These are phyloP conservation scores for Cordyceps farinosa DNA, from an alignment of 2,329 filamentous ascomycete species.

Conservation along the genomic window DNA sequence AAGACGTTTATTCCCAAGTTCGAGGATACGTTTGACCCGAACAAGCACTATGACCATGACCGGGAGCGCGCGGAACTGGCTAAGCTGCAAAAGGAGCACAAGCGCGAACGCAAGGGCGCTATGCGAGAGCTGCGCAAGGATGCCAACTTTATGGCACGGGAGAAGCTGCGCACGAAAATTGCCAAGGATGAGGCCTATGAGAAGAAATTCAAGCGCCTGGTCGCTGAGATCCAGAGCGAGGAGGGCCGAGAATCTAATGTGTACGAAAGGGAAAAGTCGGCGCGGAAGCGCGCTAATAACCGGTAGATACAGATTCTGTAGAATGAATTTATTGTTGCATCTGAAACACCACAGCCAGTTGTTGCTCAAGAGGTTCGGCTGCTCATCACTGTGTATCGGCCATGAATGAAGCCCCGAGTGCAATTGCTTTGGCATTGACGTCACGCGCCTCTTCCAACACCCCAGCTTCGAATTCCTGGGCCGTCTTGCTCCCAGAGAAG, in stretches of 20 bases:
- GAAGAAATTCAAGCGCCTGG: conserved; percentile 87
- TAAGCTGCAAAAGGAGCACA: conserved; percentile 86
- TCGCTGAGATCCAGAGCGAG: conserved; percentile 93
- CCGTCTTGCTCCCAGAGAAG: background rate
- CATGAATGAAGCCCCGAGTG: background rate
- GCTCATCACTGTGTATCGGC: background rate
- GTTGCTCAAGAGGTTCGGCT: background rate
- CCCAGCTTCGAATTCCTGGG: background rate
- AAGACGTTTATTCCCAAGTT: conserved; percentile 89
- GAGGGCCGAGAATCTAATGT: conserved; percentile 82
- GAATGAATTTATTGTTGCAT: background rate
- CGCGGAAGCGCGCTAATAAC: conserved; percentile 63
- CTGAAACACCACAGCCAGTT: too few relatives aligned
- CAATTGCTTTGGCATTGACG: background rate
- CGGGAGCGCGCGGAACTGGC: conserved; percentile 80
- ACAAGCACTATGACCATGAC: conserved; percentile 96
- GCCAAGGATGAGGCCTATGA: conserved; percentile 90
- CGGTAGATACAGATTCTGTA: conserved; percentile 26
- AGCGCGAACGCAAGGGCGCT: conserved; percentile 91
- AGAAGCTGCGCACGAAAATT: conserved; percentile 89
- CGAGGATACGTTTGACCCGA: conserved; percentile 90
- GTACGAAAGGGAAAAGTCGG: conserved; percentile 82
- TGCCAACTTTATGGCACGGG: conserved; percentile 85
- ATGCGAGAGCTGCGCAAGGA: conserved; percentile 94
- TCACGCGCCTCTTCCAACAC: background rate